phyloP scores from a whole-genome alignment of 208 protist species.

The Wallacemonas sp. region DNA sequence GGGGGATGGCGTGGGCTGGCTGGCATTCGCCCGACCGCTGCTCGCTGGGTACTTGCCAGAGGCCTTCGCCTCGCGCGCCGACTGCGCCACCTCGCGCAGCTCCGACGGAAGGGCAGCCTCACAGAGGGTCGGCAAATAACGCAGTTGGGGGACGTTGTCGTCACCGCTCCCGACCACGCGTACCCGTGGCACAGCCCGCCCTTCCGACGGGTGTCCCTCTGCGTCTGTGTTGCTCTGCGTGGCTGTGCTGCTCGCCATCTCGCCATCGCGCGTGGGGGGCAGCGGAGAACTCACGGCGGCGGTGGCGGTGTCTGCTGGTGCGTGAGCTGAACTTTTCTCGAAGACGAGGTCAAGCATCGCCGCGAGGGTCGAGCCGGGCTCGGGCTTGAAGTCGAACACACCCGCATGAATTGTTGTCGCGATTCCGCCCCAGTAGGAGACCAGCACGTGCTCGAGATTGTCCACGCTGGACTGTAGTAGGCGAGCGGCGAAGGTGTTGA shows the following conservation, averaged over 20 bases:
- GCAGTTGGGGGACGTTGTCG: conserved; percentile 26
- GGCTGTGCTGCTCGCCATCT: conserved; percentile 16
- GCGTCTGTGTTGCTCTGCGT: no score
- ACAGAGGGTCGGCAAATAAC: conserved; percentile 28
- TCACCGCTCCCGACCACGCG: neutral
- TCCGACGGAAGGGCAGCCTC: conserved; percentile 15
- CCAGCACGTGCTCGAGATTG: conserved; percentile 68
- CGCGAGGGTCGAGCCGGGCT: conserved; percentile 23
- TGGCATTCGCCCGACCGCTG: neutral
- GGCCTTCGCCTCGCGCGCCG: neutral
- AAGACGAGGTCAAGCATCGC: conserved; percentile 27
- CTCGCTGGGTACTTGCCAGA: no score
- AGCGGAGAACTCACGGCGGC: neutral
- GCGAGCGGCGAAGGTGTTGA: conserved; percentile 56
- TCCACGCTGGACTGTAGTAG: conserved; percentile 52
- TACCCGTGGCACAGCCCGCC: neutral
- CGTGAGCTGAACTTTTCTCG: conserved; percentile 9
- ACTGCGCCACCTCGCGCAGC: conserved; percentile 17
- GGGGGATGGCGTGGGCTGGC: neutral
- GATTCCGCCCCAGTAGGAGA: conserved; percentile 86
- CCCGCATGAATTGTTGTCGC: conserved; percentile 62
- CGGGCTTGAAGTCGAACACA: conserved; percentile 61
- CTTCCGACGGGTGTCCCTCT: no score
- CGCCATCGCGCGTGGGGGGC: conserved; percentile 7
- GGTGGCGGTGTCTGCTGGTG: neutral